phyloP scores from a whole-genome alignment of 2,329 filamentous ascomycete species.

The Nigrospora sphaerica region DNA sequence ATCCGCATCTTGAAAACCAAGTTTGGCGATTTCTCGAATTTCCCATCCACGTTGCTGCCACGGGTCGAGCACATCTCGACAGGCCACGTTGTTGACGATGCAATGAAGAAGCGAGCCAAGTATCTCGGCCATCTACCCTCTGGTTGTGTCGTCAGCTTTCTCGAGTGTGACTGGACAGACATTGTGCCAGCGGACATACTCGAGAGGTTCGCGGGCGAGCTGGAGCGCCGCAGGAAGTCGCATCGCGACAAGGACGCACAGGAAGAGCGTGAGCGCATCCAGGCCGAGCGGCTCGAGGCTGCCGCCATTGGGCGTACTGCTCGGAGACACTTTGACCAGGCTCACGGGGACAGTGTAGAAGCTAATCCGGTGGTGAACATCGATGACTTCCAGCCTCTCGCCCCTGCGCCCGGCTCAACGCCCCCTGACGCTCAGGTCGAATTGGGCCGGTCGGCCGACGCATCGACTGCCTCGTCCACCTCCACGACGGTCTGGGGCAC shows the following conservation, averaged over 20 bases:
- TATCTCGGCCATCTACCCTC: slow-evolving; percentile 82
- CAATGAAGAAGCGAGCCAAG: slow-evolving; percentile 73
- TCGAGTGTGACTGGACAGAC: slow-evolving; percentile 94
- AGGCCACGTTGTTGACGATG: slow-evolving; percentile 81
- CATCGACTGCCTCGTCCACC: slow-evolving; percentile 73
- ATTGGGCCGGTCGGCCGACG: slow-evolving; percentile 64
- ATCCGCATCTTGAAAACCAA: slow-evolving; percentile 88
- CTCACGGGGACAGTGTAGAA: slow-evolving; percentile 30
- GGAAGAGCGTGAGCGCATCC: slow-evolving; percentile 77
- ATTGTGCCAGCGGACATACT: slow-evolving; percentile 71
- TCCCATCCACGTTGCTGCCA: slow-evolving; percentile 80
- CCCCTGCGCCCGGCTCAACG: slow-evolving; percentile 39
- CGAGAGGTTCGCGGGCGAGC: slow-evolving; percentile 68
- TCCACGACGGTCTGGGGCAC: slow-evolving; percentile 92
- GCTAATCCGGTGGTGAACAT: slow-evolving; percentile 36
- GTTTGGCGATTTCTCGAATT: slow-evolving; percentile 74
- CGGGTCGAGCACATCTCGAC: slow-evolving; percentile 85
- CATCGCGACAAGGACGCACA: slow-evolving; percentile 78
- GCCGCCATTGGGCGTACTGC: slow-evolving; percentile 54
- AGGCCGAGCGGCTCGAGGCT: slow-evolving; percentile 75
- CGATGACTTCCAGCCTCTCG: slow-evolving; percentile 61
- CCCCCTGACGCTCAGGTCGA: slow-evolving; percentile 51
- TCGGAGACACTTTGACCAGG: slow-evolving; percentile 28
- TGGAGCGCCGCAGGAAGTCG: slow-evolving; percentile 66
- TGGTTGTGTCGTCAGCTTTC: slow-evolving; percentile 84